Percentiles rank a stretch among this genome's conserved stretches.
Conservation (phyloP, 208 protist genomes). For the Leishmania gerbilli region DNA sequence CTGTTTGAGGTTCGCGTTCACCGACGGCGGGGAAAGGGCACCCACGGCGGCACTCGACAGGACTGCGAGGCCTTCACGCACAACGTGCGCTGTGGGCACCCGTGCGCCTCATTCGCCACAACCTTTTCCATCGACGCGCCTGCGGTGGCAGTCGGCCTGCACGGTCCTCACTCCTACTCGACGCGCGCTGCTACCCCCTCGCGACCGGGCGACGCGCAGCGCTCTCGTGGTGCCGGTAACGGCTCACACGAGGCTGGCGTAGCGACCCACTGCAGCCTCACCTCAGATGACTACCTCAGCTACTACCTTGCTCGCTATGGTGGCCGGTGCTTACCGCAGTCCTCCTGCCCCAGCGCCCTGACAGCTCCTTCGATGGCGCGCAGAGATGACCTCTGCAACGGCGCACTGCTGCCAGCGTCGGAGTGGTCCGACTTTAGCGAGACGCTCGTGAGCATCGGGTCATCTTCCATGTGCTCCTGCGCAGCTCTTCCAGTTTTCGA, state of each 20-base stretch:
- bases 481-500: not conserved
- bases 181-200: not conserved
- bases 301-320: conserved; percentile 28
- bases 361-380: not conserved
- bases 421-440: not conserved
- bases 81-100: not conserved
- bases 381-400: not conserved
- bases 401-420: not conserved
- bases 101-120: not conserved
- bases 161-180: not conserved
- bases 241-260: not conserved
- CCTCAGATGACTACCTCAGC: conserved; percentile 18
- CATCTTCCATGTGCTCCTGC: not conserved
- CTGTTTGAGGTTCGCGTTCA: conserved; percentile 15
- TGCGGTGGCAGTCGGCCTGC: not conserved
- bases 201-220: not conserved
- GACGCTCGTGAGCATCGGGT: not conserved
- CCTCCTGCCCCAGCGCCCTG: not conserved
- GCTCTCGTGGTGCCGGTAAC: not conserved
- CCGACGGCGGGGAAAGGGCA: not conserved
- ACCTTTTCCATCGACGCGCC: not conserved
- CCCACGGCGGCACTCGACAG: not conserved
- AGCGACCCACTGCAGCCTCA: not conserved
- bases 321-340: not conserved
- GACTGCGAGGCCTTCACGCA: not conserved